A percentile compares a stretch with the other conserved stretches of the same genome.
Conservation (phyloP, 2,329 filamentous ascomycete genomes). For the Diplodia intermedia region DNA sequence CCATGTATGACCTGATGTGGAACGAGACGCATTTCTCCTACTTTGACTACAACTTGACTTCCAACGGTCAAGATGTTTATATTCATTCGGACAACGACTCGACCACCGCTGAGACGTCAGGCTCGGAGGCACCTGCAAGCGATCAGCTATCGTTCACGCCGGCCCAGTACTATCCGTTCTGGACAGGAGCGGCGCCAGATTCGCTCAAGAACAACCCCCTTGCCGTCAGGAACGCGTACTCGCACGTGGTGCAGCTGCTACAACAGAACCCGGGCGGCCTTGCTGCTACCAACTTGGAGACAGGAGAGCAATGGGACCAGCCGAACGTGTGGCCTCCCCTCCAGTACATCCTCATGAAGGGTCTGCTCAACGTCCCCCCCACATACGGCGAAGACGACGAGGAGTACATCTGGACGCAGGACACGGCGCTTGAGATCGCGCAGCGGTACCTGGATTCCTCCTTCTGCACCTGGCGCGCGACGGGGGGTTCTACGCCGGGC, state of each 20-base stretch:
- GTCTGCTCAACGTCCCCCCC: conserved; percentile 65
- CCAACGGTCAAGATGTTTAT: conserved; percentile 62
- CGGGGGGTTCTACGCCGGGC: conserved; percentile 65
- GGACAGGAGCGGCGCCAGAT: conserved; percentile 68
- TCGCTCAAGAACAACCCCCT: conserved; percentile 65
- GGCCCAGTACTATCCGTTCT: conserved; percentile 72
- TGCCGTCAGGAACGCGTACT: conserved; percentile 62
- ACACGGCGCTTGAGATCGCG: conserved; percentile 64
- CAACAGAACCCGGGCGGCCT: conserved; percentile 63
- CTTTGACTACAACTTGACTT: conserved; percentile 73
- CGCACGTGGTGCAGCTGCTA: conserved; percentile 62
- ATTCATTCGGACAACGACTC: conserved; percentile 59
- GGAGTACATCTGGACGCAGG: conserved; percentile 61
- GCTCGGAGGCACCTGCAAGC: conserved; percentile 58
- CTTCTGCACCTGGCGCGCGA: conserved; percentile 74
- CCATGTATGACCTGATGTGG: conserved; percentile 70
- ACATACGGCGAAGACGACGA: conserved; percentile 63
- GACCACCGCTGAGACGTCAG: conserved; percentile 51
- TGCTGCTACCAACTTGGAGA: conserved; percentile 66
- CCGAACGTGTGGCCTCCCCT: conserved; percentile 74
- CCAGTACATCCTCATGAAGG: conserved; percentile 69
- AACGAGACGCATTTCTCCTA: conserved; percentile 68
- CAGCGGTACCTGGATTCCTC: conserved; percentile 72
- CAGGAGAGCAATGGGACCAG: conserved; percentile 73
- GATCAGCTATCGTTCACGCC: conserved; percentile 65